Percentiles rank a stretch among this genome's conserved stretches.
These are phyloP conservation scores for Pyrrhoderma lamaoense DNA, from an alignment of 1,284 basidiomycete genomes.

Conservation along the genomic window DNA sequence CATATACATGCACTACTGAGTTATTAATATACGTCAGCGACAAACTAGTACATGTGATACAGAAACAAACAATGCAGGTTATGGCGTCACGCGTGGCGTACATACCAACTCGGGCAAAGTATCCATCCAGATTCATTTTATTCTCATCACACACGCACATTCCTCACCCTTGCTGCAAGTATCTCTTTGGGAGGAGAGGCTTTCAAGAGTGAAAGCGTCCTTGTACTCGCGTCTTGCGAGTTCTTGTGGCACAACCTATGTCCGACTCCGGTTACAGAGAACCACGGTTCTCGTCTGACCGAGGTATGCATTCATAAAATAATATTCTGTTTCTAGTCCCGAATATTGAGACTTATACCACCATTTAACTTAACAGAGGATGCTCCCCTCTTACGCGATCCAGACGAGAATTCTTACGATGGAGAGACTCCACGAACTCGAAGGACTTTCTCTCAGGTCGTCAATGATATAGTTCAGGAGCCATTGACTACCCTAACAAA, in stretches of 20 bases:
- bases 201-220: too few species aligned
- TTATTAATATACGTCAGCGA: too few species aligned
- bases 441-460: conserved; percentile 39
- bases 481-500: conserved; percentile 82
- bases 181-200: background rate
- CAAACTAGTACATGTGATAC: too few species aligned
- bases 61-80: too few species aligned
- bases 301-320: conserved; percentile 20
- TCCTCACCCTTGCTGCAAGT: background rate
- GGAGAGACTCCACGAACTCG: conserved; percentile 14
- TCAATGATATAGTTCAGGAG: conserved; percentile 56
- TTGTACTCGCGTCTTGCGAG: background rate
- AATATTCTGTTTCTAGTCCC: background rate
- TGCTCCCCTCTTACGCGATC: conserved; percentile 45
- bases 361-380: conserved; percentile 35
- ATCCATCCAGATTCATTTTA: too few species aligned
- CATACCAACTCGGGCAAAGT: too few species aligned
- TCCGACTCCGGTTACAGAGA: conserved; percentile 19
- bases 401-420: conserved; percentile 24
- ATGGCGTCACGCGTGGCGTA: background rate
- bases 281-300: conserved; percentile 25
- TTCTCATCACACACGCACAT: conserved; percentile 1
- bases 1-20: too few species aligned
- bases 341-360: conserved; percentile 5
- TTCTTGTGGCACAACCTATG: conserved; percentile 3